A percentile compares a stretch with the other conserved stretches of the same genome.
Conservation (phyloP, 768 basidiomycete species). For the Phlegmacium glaucopus region DNA sequence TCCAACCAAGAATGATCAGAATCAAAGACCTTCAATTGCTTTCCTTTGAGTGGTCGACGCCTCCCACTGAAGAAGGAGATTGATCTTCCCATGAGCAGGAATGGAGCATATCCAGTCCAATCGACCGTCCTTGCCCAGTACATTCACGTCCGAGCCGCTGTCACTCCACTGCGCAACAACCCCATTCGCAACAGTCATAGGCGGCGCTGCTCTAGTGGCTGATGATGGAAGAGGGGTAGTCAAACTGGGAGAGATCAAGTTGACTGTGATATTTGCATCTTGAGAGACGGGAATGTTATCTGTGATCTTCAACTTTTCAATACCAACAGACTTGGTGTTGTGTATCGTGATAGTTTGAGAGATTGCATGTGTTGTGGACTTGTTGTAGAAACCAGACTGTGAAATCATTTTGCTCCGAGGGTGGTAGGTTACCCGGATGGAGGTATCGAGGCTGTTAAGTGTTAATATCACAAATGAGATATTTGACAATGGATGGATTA, state of each 20-base stretch:
- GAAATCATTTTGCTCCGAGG: constrained; percentile 32
- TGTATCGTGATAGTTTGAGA: constrained; percentile 36
- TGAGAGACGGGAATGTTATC: constrained; percentile 40
- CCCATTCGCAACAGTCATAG: constrained; percentile 21
- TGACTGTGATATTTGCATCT: constrained; percentile 36
- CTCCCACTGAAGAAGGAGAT: constrained; percentile 37
- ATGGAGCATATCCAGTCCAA: constrained; percentile 30
- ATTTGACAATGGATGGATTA: not conserved
- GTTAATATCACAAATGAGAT: constrained; percentile 20
- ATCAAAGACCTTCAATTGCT: too few species aligned
- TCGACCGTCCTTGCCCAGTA: constrained; percentile 31
- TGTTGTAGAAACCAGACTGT: constrained; percentile 32
- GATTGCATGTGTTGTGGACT: constrained; percentile 27
- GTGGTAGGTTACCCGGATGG: constrained; percentile 38
- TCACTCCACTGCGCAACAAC: constrained; percentile 38
- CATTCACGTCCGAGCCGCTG: constrained; percentile 27
- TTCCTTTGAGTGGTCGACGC: constrained; percentile 9
- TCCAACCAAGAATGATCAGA: too few species aligned
- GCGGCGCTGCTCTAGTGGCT: not conserved
- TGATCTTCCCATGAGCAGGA: constrained; percentile 26
- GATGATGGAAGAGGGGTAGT: not conserved
- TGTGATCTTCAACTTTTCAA: constrained; percentile 32
- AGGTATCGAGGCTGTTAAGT: constrained; percentile 36
- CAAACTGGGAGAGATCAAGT: constrained; percentile 27
- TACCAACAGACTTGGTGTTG: constrained; percentile 35